Conservation (phyloP, 306 rosid species). For the Acacia acuminata region DNA sequence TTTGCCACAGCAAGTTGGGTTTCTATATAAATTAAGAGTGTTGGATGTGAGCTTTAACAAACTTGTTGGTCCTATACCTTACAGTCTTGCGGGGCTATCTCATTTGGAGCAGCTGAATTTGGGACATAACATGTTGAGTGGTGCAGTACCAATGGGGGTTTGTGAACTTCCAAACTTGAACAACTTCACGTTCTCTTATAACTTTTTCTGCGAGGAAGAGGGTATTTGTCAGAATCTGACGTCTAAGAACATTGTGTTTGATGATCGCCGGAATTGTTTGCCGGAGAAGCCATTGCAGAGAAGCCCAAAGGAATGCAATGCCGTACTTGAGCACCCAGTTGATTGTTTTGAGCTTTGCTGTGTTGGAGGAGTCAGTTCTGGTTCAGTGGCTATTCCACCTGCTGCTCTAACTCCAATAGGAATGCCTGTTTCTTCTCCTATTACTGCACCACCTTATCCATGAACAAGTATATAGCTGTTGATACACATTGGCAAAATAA, state of each 20-base stretch:
- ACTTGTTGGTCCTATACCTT: conserved; percentile 78
- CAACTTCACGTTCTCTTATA: conserved; percentile 74
- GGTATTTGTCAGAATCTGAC: conserved; percentile 63
- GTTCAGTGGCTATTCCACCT: conserved; percentile 49
- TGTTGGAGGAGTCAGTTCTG: conserved; percentile 18
- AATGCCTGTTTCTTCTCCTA: conserved; percentile 57
- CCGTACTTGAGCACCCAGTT: conserved; percentile 46
- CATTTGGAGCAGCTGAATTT: conserved; percentile 80
- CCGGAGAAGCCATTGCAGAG: conserved; percentile 61
- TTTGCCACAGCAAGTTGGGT: conserved; percentile 83
- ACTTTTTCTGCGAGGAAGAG: conserved; percentile 84
- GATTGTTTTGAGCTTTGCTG: conserved; percentile 56
- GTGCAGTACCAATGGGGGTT: conserved; percentile 62
- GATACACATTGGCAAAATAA: conserved; percentile 28
- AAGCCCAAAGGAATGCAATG: conserved; percentile 45
- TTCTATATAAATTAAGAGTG: conserved; percentile 74
- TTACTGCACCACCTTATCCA: conserved; percentile 54
- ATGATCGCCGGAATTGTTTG: conserved; percentile 68
- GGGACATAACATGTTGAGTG: conserved; percentile 68
- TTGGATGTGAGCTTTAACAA: conserved; percentile 77
- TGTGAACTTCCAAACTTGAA: conserved; percentile 69
- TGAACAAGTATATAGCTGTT: conserved; percentile 26
- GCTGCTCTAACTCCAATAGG: conserved; percentile 47
- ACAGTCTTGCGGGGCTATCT: conserved; percentile 73
- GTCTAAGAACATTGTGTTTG: conserved; percentile 34